These are phyloP conservation scores for Hymenochaete sp. DNA, from an alignment of 1,284 basidiomycete genomes.

Conservation along the genomic window DNA sequence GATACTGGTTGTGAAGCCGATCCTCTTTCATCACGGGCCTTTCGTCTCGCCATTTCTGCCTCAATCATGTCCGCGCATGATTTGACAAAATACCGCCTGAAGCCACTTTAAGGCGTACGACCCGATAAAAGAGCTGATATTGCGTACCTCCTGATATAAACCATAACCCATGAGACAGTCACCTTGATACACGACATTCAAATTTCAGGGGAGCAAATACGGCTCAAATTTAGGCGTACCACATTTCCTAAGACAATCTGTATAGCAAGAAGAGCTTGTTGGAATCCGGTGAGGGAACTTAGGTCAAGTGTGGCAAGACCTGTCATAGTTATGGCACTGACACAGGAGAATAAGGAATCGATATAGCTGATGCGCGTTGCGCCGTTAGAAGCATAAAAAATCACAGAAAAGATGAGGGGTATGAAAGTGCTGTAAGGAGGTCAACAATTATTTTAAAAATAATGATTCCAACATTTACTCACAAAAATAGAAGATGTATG, in stretches of 20 bases:
- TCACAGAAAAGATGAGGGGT: constrained; percentile 62
- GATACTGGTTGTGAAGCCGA: not conserved
- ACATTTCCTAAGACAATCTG: constrained; percentile 68
- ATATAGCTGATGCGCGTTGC: constrained; percentile 55
- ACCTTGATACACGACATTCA: constrained; percentile 35
- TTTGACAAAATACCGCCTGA: constrained; percentile 61
- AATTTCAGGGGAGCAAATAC: not conserved
- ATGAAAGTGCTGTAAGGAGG: constrained; percentile 65
- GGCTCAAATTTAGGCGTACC: constrained; percentile 30
- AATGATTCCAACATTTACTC: constrained; percentile 21
- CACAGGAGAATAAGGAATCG: constrained; percentile 67
- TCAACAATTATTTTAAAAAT: constrained; percentile 20
- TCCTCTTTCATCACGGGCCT: constrained; percentile 1
- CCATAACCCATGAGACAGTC: constrained; percentile 62
- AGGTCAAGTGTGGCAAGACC: constrained; percentile 69
- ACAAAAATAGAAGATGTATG: constrained; percentile 49
- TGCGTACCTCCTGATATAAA: constrained; percentile 52
- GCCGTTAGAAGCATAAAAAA: constrained; percentile 69
- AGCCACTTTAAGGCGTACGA: not conserved
- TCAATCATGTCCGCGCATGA: constrained; percentile 65
- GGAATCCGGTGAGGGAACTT: constrained; percentile 63
- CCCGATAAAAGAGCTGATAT: not conserved
- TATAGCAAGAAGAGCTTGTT: constrained; percentile 67
- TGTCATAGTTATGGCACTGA: constrained; percentile 74
- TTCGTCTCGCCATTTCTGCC: constrained; percentile 27